Percentiles rank a stretch among this genome's conserved stretches.
Evolutionary conservation across 2,329 filamentous ascomycete genomes (phyloP).

Genomic region (Coniella vitis): DNA sequence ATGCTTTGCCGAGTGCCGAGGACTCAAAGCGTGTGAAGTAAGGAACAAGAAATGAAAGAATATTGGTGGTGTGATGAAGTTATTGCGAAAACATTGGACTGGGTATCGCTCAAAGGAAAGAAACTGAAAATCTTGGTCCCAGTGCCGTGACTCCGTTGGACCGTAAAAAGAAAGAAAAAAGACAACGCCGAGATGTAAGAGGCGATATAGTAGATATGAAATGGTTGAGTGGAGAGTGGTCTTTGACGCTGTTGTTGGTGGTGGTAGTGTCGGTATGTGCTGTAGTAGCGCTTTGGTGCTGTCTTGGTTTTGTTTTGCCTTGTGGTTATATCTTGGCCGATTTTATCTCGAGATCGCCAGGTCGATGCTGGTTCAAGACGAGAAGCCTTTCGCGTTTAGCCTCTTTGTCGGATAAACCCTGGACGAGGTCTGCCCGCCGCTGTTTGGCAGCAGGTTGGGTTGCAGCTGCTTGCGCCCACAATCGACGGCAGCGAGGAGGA

Average conservation of each 20-base stretch:
- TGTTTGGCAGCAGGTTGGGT: neutral
- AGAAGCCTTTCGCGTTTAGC: neutral
- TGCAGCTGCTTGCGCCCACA: neutral
- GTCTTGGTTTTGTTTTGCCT: neutral
- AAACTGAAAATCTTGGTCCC: constrained; percentile 21
- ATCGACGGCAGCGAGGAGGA: neutral
- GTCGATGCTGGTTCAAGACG: neutral
- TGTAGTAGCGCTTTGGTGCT: neutral
- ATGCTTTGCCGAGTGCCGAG: constrained; percentile 3
- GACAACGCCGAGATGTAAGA: neutral
- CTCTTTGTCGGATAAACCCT: neutral
- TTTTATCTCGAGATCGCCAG: constrained; percentile 1
- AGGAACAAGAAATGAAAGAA: constrained; percentile 12
- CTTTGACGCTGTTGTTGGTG: neutral
- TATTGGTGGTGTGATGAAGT: constrained; percentile 6
- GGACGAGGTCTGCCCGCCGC: neutral
- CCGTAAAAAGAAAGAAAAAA: constrained; percentile 21
- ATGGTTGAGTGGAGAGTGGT: constrained; percentile 27
- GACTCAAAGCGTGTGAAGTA: constrained; percentile 10
- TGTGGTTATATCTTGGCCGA: neutral
- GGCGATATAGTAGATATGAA: neutral
- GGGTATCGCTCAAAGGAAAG: constrained; percentile 17
- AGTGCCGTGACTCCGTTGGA: constrained; percentile 20
- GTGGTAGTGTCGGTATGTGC: neutral
- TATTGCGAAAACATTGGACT: constrained; percentile 23